Evolutionary conservation across 2,329 filamentous ascomycete species (phyloP).

Genomic region (Alternaria infectoria): DNA sequence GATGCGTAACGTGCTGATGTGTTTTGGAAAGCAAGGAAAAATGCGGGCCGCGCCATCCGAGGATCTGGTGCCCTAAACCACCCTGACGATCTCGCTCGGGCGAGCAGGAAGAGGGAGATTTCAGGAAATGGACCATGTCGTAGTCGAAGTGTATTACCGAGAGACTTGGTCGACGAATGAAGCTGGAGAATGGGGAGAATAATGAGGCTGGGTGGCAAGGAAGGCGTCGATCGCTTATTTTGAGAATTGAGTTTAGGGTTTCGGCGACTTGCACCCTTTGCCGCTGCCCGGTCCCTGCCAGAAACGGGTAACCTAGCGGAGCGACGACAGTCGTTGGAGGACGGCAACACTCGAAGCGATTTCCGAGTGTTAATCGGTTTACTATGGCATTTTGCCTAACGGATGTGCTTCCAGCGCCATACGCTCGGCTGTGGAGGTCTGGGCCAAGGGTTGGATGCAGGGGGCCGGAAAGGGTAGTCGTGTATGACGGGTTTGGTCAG

Average conservation of each 20-base stretch:
- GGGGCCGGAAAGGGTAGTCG: slow-evolving; percentile 19
- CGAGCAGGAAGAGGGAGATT: neutral
- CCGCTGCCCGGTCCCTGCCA: neutral
- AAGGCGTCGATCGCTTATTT: neutral
- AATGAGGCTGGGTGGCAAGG: slow-evolving; percentile 7
- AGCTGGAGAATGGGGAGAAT: neutral
- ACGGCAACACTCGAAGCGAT: slow-evolving; percentile 5
- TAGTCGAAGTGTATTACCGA: neutral
- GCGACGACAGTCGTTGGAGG: slow-evolving; percentile 4
- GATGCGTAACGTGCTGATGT: neutral
- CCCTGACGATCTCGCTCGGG: neutral
- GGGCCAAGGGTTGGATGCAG: slow-evolving; percentile 27
- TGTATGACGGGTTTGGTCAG: slow-evolving; percentile 8
- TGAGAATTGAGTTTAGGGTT: slow-evolving; percentile 8
- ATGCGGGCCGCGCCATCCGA: slow-evolving; percentile 12
- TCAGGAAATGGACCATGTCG: neutral
- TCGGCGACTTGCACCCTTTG: slow-evolving; percentile 2
- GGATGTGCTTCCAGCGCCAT: slow-evolving; percentile 14
- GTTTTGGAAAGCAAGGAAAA: neutral
- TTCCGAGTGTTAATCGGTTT: slow-evolving; percentile 9
- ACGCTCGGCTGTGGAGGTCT: slow-evolving; percentile 4
- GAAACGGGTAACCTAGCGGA: neutral
- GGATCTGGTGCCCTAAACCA: neutral
- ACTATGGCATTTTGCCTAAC: slow-evolving; percentile 7
- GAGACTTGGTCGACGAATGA: slow-evolving; percentile 1